These are phyloP conservation scores for Histomonas meleagridis DNA, from an alignment of 208 protist genomes.

Conservation along the genomic window DNA sequence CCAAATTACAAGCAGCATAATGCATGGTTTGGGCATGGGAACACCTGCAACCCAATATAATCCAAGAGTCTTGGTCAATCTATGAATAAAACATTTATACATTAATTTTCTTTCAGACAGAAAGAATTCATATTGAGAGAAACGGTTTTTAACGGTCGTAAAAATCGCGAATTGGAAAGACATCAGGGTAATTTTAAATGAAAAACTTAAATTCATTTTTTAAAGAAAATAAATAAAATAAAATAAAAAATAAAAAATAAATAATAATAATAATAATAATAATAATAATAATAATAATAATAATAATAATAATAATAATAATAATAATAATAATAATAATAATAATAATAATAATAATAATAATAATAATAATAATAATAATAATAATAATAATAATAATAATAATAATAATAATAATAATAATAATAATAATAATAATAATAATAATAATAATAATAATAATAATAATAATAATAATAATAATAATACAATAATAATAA, in stretches of 20 bases:
- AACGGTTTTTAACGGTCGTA: no score
- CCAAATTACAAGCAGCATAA: no score
- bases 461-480: slow-evolving; percentile 40
- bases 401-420: slow-evolving; percentile 41
- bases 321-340: slow-evolving; percentile 39
- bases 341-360: slow-evolving; percentile 38
- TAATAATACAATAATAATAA: slow-evolving; percentile 32
- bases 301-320: slow-evolving; percentile 39
- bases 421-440: slow-evolving; percentile 38
- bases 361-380: slow-evolving; percentile 39
- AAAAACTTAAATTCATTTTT: slow-evolving; percentile 30
- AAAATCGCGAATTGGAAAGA: no score
- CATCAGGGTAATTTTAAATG: no score
- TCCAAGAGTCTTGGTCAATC: no score
- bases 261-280: slow-evolving; percentile 39
- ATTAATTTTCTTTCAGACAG: no score
- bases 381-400: slow-evolving; percentile 37
- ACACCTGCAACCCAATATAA: no score
- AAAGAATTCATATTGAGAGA: no score
- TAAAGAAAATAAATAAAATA: slow-evolving; percentile 15
- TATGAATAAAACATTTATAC: no score
- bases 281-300: slow-evolving; percentile 39
- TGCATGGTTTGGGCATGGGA: no score
- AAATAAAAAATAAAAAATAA: slow-evolving; percentile 35
- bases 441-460: slow-evolving; percentile 40